These are phyloP conservation scores for Hyaloperonospora brassicae DNA, from an alignment of 352 stramenopile genomes.

Conservation along the genomic window DNA sequence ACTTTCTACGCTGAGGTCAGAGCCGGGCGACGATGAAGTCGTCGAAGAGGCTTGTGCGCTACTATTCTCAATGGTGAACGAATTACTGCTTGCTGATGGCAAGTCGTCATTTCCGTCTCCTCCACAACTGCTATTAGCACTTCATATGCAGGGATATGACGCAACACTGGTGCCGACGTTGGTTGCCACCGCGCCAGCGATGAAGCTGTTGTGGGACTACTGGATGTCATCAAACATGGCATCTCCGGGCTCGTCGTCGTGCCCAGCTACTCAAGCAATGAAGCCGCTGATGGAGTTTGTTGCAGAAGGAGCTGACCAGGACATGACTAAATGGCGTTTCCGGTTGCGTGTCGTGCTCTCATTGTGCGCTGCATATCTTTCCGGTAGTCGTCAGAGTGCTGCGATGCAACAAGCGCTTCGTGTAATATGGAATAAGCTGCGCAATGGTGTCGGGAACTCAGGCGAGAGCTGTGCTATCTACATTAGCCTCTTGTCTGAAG, in stretches of 20 bases:
- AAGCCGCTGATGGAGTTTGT: constrained; percentile 55
- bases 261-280: constrained; percentile 10
- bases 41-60: constrained; percentile 16
- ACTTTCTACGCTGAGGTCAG: constrained; percentile 15
- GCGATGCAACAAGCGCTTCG: constrained; percentile 45
- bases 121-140: constrained; percentile 29
- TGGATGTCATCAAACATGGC: constrained; percentile 36
- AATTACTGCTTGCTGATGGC: constrained; percentile 31
- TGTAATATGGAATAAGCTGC: constrained; percentile 51
- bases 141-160: constrained; percentile 52
- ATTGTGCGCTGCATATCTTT: constrained; percentile 40
- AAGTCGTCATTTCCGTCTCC: constrained; percentile 11
- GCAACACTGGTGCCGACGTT: constrained; percentile 24
- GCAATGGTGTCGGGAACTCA: constrained; percentile 27
- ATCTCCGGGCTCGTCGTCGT: constrained; percentile 16
- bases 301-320: constrained; percentile 36
- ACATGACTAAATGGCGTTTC: constrained; percentile 46
- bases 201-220: constrained; percentile 45
- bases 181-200: constrained; percentile 27
- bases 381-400: constrained; percentile 24
- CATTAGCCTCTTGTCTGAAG: constrained; percentile 31
- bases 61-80: constrained; percentile 28
- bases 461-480: constrained; percentile 22
- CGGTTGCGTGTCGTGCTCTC: constrained; percentile 44
- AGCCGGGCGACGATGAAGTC: constrained; percentile 13